phyloP scores from a whole-genome alignment of 2,329 filamentous ascomycete genomes.

The Metarhizium album region DNA sequence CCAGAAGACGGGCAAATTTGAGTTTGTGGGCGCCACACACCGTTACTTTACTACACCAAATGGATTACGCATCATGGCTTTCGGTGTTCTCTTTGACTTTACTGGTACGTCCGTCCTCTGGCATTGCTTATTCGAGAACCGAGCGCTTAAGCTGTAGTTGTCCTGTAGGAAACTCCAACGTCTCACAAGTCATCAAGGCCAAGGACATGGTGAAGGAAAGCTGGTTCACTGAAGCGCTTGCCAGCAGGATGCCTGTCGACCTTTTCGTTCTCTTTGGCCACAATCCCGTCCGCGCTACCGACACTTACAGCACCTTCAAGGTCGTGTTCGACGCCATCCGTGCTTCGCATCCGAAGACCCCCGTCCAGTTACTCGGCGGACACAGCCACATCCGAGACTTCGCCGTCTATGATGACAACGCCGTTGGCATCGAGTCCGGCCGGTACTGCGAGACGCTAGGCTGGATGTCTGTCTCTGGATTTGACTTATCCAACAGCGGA shows the following conservation, averaged over 20 bases:
- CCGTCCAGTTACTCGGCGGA: constrained; percentile 55
- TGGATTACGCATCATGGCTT: constrained; percentile 33
- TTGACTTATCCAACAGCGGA: constrained; percentile 35
- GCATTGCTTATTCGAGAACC: constrained; percentile 9
- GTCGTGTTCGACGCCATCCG: constrained; percentile 48
- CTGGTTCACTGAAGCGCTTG: constrained; percentile 51
- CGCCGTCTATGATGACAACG: constrained; percentile 49
- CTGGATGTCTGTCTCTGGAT: constrained; percentile 54
- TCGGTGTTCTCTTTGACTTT: constrained; percentile 34
- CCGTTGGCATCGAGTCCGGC: constrained; percentile 51
- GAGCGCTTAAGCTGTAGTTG: neutral
- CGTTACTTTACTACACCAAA: constrained; percentile 32
- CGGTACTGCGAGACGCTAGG: constrained; percentile 60
- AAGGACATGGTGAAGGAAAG: constrained; percentile 37
- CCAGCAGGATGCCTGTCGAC: constrained; percentile 44
- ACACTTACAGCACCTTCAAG: constrained; percentile 31
- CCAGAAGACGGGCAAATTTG: constrained; percentile 24
- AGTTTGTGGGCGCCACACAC: constrained; percentile 32
- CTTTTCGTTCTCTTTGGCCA: constrained; percentile 54
- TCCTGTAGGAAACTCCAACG: constrained; percentile 43
- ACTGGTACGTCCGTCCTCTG: constrained; percentile 32
- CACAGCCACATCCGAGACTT: constrained; percentile 57
- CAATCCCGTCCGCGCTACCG: constrained; percentile 41
- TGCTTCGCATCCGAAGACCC: constrained; percentile 40
- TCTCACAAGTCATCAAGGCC: constrained; percentile 48